Evolutionary conservation across 345 rosid species (phyloP).

Genomic region (Citrus australasica): DNA sequence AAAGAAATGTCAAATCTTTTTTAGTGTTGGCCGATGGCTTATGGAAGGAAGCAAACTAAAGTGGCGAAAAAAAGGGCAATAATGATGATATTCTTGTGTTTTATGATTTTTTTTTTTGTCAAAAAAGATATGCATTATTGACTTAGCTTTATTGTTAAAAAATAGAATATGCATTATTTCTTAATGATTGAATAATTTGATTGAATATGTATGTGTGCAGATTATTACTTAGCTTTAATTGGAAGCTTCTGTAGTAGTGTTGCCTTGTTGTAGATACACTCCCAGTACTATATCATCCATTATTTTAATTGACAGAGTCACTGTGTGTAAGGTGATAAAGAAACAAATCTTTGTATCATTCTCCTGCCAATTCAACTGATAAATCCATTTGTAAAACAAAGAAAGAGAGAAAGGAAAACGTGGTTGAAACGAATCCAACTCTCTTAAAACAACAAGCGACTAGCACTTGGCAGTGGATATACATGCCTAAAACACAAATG

Average conservation of each 20-base stretch:
- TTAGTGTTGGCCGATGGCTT: background rate
- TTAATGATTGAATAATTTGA: background rate
- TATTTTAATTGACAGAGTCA: background rate
- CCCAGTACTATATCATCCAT: no score
- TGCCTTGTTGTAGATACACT: background rate
- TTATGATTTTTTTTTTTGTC: rapidly evolving
- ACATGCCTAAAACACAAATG: background rate
- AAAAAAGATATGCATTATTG: background rate
- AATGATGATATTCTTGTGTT: background rate
- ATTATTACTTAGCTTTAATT: background rate
- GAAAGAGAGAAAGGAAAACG: no score
- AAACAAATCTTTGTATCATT: background rate
- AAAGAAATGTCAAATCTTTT: no score
- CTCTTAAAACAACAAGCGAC: background rate
- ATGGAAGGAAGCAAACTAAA: background rate
- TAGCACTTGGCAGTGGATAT: background rate
- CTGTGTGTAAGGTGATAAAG: background rate
- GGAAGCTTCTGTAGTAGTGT: background rate
- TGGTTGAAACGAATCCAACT: no score
- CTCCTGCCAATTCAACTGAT: background rate
- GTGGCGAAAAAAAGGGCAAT: background rate
- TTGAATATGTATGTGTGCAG: background rate
- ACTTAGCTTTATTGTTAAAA: no score
- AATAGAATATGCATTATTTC: background rate
- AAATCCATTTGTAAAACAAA: background rate